Base-by-base conservation (phyloP, 2,329 filamentous ascomycete species). In the Aspergillus nomiae region DNA sequence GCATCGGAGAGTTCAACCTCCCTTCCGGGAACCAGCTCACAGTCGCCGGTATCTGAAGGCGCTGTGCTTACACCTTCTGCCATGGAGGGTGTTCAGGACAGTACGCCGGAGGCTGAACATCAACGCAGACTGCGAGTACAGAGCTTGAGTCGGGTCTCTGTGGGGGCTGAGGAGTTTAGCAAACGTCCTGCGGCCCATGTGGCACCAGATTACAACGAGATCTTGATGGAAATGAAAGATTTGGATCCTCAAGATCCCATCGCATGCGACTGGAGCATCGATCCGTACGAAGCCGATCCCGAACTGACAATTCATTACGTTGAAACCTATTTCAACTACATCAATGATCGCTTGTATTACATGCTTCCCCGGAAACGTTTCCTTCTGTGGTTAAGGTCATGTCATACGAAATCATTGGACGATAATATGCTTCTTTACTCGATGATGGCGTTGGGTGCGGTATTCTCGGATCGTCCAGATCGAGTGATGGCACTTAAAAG, bases 391-490 rank as follows among this genome's bases (percentile, higher is more conserved):
- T 75, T 86, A 38, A 79, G 80, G 56, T 80, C 78, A 16, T 76
- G 73, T 43, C 73, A 70, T n/a, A 75, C 80, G 12, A 87, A 86
- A 68, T 82, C 79, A 16, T 74, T 77, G 24, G 81, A 85, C 46
- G 86, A 89, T 69, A 78, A 84, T 46, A 87, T 88, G 83, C 77
- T 89, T 4, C 76, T 89, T 11, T 88, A 89, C 70, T 81, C 84
- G 1, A 81, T 89, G 68, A 79, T 90, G 64, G 83, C 86, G 1
- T 71, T 87, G 68, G 86, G 85, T 1, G 84, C 85, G 5, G 72
- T 85, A 1, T 89, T 88, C 67, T 84, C 84, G 2, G 68, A 76
- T 7, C 79, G 82, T 36, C 70, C 75, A 1, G 82, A 84, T 30
- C 77, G 80, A 63, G 74, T 80, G 32, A 71, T 70, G 24, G 76